Base-by-base conservation (phyloP, 2,329 filamentous ascomycete genomes). In the Phoma herbarum region DNA sequence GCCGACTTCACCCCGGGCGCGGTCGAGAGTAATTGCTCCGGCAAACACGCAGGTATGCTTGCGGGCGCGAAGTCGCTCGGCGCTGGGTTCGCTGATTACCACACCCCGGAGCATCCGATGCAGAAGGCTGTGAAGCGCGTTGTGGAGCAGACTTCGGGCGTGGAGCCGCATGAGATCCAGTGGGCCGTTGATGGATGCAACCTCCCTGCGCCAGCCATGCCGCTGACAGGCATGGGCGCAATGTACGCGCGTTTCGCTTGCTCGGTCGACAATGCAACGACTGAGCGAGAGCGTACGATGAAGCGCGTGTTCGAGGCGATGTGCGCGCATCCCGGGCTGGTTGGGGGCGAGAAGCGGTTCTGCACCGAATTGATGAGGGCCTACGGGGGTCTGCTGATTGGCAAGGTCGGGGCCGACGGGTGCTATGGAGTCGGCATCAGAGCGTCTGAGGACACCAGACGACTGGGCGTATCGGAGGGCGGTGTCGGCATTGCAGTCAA, bases 371-470 rank as follows among this genome's bases (percentile, higher is more conserved):
- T 29, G 28, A 29, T 29, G 28, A 29, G 28, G 6, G 28, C 28
- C 6, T 29, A 29, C 8, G 10, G 10, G 8, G 28, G 28, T 11
- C 28, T 29, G 28, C 28, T 29, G 6, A 29, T 29, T 10, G 28
- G 82, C 1, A 84, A 85, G 59, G 41, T 84, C 2, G 82, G 82
- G 0, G 82, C 82, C 0, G 81, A 84, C 62, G 82, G 75, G 0
- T 84, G 79, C 46, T 84, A 84, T 62, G 80, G 76, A 0, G 66
- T 84, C 8, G 81, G 77, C 0, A 63, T 84, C 20, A 12, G 6
- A 10, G 39, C 25, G 18, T 52, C 37, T 1, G 48, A 43, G 25
- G 23, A 25, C 25, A 52, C 48, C 12, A 43, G 11, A 29, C 12
- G 28, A 6, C 11, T 44, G 8, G 28, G 37, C 12, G 48, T 25